Evolutionary conservation across 2,329 filamentous ascomycete species (phyloP).

Genomic region (Claviceps quebecensis): DNA sequence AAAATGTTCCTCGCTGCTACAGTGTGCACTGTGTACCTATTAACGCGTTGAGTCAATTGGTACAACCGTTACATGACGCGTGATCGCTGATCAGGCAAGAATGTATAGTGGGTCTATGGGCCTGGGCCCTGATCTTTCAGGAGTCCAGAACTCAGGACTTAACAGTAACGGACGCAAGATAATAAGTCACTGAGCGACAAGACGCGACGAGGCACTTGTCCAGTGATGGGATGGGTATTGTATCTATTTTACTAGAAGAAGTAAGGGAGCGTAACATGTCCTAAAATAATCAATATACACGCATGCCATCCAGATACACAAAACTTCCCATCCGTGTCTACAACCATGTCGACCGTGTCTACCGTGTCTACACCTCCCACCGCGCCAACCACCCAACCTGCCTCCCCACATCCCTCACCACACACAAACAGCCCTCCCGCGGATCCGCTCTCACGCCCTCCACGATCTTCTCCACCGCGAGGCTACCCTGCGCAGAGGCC

Average conservation of each 20-base stretch:
- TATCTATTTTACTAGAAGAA: background rate
- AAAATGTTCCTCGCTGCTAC: no score
- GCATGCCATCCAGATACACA: background rate
- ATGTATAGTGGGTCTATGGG: no score
- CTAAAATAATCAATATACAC: no score
- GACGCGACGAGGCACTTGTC: no score
- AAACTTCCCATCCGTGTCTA: background rate
- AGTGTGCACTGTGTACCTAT: no score
- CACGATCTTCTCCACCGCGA: slow-evolving; percentile 47
- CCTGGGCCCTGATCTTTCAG: no score
- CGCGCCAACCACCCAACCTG: slow-evolving; percentile 61
- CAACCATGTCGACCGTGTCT: no score
- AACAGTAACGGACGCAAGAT: background rate
- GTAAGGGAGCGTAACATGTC: background rate
- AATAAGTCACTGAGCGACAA: no score
- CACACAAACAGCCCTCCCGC: slow-evolving; percentile 46
- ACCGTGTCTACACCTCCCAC: slow-evolving; percentile 52
- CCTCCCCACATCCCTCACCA: slow-evolving; percentile 72
- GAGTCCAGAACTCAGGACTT: no score
- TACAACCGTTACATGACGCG: no score
- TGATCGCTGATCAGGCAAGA: no score
- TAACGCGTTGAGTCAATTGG: background rate
- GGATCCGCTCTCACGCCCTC: slow-evolving; percentile 16
- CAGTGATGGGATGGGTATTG: background rate
- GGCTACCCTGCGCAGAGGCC: slow-evolving; percentile 59